Percentiles rank a stretch among this genome's conserved stretches.
Conservation (phyloP, 768 basidiomycete species). For the Rickenella mellea region DNA sequence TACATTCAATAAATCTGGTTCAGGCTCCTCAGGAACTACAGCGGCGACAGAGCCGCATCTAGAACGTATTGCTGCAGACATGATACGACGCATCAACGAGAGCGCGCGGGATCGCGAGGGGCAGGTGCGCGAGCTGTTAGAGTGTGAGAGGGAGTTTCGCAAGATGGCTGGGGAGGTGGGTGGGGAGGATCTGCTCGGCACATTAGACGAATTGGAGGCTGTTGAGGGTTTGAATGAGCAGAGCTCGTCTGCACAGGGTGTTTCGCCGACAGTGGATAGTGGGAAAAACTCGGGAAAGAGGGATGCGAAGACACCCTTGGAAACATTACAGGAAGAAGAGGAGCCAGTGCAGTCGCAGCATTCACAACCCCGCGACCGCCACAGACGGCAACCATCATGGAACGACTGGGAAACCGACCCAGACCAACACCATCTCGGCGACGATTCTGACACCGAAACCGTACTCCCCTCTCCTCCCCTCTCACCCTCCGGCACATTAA, state of each 20-base stretch:
- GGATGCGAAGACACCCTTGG: conserved; percentile 8
- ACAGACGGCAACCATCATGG: conserved; percentile 19
- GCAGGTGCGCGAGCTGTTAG: conserved; percentile 70
- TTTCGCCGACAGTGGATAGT: conserved; percentile 3
- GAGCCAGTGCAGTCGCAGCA: conserved; percentile 29
- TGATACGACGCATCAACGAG: conserved; percentile 72
- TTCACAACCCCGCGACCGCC: conserved; percentile 13
- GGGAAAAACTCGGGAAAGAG: conserved; percentile 4
- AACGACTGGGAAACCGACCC: conserved; percentile 56
- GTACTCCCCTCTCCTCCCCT: no score
- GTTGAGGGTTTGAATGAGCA: conserved; percentile 36
- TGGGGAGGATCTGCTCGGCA: conserved; percentile 62
- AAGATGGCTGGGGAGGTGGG: conserved; percentile 71
- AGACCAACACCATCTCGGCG: conserved; percentile 37
- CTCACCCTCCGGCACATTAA: conserved; percentile 42
- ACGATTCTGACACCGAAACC: conserved; percentile 33
- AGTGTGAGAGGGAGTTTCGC: conserved; percentile 71
- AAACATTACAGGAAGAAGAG: conserved; percentile 20
- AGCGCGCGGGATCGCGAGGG: conserved; percentile 67
- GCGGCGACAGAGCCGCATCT: conserved; percentile 25
- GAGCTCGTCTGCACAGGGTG: conserved; percentile 15
- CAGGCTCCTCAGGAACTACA: conserved; percentile 12
- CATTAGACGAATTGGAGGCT: conserved; percentile 52
- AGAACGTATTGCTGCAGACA: conserved; percentile 64
- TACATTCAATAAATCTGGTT: conserved; percentile 25